Percentiles rank a stretch among this genome's conserved stretches.
Evolutionary conservation across 495 filamentous ascomycete species (phyloP).

Genomic region (Aspergillus coremiiformis): DNA sequence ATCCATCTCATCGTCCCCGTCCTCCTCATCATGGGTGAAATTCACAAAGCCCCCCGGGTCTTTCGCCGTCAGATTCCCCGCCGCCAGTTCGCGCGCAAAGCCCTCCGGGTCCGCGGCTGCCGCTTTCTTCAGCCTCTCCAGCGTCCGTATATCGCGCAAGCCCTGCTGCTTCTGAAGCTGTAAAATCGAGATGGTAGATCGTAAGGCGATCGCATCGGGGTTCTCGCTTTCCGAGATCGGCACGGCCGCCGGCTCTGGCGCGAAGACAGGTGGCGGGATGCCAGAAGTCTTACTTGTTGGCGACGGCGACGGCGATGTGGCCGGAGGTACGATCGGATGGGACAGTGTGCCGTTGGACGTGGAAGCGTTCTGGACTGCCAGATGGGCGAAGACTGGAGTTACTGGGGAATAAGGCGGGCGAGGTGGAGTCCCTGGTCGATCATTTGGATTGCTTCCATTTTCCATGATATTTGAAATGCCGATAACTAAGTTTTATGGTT

Average conservation of each 20-base stretch:
- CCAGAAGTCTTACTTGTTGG: conserved; percentile 12
- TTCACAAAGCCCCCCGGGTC: conserved; percentile 36
- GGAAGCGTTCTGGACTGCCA: conserved; percentile 20
- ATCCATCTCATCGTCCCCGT: conserved; percentile 27
- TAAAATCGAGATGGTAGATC: conserved; percentile 70
- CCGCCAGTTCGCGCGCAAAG: conserved; percentile 56
- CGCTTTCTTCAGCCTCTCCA: conserved; percentile 54
- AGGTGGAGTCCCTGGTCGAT: conserved; percentile 36
- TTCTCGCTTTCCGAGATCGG: conserved; percentile 72
- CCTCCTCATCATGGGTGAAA: conserved; percentile 33
- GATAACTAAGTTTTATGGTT: too few species aligned
- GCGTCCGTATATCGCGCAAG: conserved; percentile 56
- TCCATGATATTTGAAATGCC: conserved; percentile 5
- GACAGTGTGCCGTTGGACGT: conserved; percentile 17
- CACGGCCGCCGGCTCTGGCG: conserved; percentile 46
- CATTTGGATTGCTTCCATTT: conserved; percentile 4
- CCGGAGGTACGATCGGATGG: conserved; percentile 32
- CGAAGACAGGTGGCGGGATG: conserved; percentile 22
- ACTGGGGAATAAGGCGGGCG: conserved; percentile 43
- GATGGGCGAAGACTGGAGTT: conserved; percentile 38
- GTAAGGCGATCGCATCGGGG: conserved; percentile 75
- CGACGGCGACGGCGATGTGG: conserved; percentile 26
- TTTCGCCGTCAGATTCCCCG: conserved; percentile 44
- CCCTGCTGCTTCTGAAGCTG: conserved; percentile 76
- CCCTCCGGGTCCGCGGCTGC: conserved; percentile 61